phyloP scores from a whole-genome alignment of 228 moss, liverwort and hornwort genomes.

The Sphagnum magellanicum region DNA sequence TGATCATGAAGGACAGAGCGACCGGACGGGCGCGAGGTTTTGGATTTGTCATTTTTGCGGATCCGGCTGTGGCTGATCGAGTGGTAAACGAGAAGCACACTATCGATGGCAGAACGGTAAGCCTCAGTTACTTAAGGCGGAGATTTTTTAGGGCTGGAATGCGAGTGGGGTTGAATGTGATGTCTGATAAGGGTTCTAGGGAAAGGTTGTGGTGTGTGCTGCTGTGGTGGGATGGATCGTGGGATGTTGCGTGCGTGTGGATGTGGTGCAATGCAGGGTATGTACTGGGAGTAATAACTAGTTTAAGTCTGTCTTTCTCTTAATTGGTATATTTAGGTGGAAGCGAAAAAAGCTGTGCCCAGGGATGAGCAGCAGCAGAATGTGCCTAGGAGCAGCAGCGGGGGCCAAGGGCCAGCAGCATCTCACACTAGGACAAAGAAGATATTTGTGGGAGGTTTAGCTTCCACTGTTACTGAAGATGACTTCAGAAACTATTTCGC shows the following conservation, averaged over 20 bases:
- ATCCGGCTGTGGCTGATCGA: constrained; percentile 86
- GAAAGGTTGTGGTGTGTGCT: not conserved
- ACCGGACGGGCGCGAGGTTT: constrained; percentile 93
- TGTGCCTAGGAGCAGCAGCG: constrained; percentile 91
- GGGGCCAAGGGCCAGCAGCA: constrained; percentile 70
- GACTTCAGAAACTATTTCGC: constrained; percentile 99
- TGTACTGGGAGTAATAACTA: constrained; percentile 43
- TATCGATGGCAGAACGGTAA: constrained; percentile 94
- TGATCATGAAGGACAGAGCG: constrained; percentile 98
- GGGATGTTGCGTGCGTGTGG: not conserved
- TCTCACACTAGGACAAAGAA: constrained; percentile 99
- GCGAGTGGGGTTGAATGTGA: not conserved
- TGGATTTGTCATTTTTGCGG: constrained; percentile 88
- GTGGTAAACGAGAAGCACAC: constrained; percentile 97
- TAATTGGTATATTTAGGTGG: constrained; percentile 63
- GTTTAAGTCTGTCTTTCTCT: constrained; percentile 39
- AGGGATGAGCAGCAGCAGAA: constrained; percentile 98
- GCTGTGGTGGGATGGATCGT: not conserved
- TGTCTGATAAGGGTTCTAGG: not conserved
- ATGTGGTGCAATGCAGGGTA: not conserved
- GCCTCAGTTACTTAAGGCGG: not conserved
- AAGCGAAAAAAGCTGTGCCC: constrained; percentile 99
- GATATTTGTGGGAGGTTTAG: constrained; percentile 99
- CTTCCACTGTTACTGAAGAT: constrained; percentile 96
- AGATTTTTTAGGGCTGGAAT: not conserved